These are phyloP conservation scores for Coccomyxa sp. DNA, from an alignment of 139 green algal species.

Conservation along the genomic window DNA sequence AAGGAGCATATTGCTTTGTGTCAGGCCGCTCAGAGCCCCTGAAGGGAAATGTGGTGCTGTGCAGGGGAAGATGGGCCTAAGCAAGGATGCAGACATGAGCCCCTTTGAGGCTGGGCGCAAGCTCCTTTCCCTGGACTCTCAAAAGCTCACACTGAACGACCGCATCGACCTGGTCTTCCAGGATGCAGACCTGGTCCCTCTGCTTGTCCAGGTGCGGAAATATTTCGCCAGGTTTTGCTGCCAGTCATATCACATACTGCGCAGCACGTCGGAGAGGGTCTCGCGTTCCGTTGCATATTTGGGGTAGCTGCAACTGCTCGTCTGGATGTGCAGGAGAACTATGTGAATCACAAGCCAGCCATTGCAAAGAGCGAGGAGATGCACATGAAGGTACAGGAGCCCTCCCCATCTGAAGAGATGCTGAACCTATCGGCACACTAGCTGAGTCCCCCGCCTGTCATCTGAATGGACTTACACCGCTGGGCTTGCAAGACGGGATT, in stretches of 20 bases:
- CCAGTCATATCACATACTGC: too few species aligned
- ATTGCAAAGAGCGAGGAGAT: constrained; percentile 32
- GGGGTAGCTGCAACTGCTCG: not conserved
- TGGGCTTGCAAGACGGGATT: too few species aligned
- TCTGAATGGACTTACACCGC: too few species aligned
- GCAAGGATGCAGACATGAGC: constrained; percentile 86
- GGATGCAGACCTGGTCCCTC: constrained; percentile 90
- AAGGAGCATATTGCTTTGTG: too few species aligned
- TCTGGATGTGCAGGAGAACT: constrained; percentile 86
- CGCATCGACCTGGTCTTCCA: constrained; percentile 84
- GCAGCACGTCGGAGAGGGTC: too few species aligned
- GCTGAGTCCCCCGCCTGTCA: too few species aligned
- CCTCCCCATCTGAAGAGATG: too few species aligned
- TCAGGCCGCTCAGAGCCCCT: too few species aligned
- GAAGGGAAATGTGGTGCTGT: too few species aligned
- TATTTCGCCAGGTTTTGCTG: too few species aligned
- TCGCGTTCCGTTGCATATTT: too few species aligned
- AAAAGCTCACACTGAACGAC: constrained; percentile 35
- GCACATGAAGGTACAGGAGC: constrained; percentile 11
- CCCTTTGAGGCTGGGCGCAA: constrained; percentile 76
- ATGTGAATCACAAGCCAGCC: constrained; percentile 84
- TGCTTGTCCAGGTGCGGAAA: constrained; percentile 66
- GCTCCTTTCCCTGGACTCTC: constrained; percentile 53
- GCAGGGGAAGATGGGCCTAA: constrained; percentile 30
- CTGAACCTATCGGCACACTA: too few species aligned